These are phyloP conservation scores for Mycena galericulata DNA, from an alignment of 768 basidiomycete genomes.

Conservation along the genomic window DNA sequence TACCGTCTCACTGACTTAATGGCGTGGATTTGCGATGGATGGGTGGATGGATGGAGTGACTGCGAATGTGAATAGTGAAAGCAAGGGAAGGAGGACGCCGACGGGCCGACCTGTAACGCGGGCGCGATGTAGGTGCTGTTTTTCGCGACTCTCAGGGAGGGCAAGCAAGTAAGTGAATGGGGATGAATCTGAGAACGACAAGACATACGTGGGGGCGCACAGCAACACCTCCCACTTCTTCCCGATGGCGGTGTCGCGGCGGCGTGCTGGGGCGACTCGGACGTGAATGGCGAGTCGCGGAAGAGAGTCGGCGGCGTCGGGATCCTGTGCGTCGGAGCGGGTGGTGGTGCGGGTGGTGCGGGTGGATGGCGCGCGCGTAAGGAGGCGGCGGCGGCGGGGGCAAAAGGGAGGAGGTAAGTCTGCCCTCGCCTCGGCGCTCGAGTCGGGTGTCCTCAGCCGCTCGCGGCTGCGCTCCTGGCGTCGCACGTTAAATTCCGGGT, in stretches of 20 bases:
- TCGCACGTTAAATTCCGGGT: slow-evolving; percentile 53
- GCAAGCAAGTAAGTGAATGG: slow-evolving; percentile 24
- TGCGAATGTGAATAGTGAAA: too few relatives aligned
- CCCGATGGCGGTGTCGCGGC: slow-evolving; percentile 61
- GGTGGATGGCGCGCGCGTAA: slow-evolving; percentile 22
- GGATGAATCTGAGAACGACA: neutral
- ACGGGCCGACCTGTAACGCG: slow-evolving; percentile 52
- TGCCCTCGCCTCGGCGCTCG: slow-evolving; percentile 31
- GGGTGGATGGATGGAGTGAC: too few relatives aligned
- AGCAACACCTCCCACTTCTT: slow-evolving; percentile 72
- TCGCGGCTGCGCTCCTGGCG: slow-evolving; percentile 40
- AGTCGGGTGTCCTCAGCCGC: slow-evolving; percentile 22
- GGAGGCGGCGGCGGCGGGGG: too few relatives aligned
- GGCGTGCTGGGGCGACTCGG: slow-evolving; percentile 42
- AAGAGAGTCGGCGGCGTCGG: slow-evolving; percentile 21
- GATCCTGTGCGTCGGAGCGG: too few relatives aligned
- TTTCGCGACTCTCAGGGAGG: slow-evolving; percentile 66
- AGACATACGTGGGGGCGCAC: slow-evolving; percentile 64
- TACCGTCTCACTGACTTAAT: too few relatives aligned
- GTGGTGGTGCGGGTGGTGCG: too few relatives aligned
- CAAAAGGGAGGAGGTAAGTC: too few relatives aligned
- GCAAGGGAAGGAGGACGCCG: slow-evolving; percentile 50
- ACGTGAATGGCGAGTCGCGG: slow-evolving; percentile 41
- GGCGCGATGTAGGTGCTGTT: slow-evolving; percentile 73
- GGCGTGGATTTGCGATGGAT: too few relatives aligned